A percentile compares a stretch with the other conserved stretches of the same genome.
Conservation (phyloP, 352 stramenopile species). For the Pythium rhizo-oryzae region DNA sequence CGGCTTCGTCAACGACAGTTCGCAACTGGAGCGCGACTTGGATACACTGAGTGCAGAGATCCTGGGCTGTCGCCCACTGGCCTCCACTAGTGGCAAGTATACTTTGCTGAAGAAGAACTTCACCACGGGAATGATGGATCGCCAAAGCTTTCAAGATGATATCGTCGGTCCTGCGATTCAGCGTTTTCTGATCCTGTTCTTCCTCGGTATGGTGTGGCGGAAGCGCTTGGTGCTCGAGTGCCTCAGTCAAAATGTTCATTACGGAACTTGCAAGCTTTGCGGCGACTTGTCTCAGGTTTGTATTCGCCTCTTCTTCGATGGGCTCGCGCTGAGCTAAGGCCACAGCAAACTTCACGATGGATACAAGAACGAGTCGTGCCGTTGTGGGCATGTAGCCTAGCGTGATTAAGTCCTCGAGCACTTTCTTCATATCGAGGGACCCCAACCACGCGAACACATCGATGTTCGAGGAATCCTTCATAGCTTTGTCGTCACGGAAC, state of each 20-base stretch:
- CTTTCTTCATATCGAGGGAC: constrained; percentile 18
- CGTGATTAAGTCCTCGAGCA: constrained; percentile 13
- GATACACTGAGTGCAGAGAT: constrained; percentile 15
- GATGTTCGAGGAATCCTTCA: constrained; percentile 21
- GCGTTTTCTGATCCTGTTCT: not conserved
- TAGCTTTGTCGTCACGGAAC: constrained; percentile 24
- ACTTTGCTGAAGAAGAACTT: constrained; percentile 22
- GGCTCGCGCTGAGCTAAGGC: constrained; percentile 35
- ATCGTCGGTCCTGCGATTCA: not conserved
- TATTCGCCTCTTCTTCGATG: constrained; percentile 41
- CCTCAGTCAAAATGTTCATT: not conserved
- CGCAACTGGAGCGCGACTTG: not conserved
- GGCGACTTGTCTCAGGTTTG: constrained; percentile 20
- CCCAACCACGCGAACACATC: constrained; percentile 20
- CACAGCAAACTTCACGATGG: constrained; percentile 17
- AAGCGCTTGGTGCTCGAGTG: not conserved
- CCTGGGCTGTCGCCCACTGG: constrained; percentile 19
- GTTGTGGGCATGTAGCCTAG: constrained; percentile 5
- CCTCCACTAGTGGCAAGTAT: constrained; percentile 10
- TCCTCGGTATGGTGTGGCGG: not conserved
- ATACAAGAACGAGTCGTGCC: constrained; percentile 13
- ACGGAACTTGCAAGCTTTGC: constrained; percentile 10
- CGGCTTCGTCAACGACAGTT: not conserved
- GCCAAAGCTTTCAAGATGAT: constrained; percentile 11
- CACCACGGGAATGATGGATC: constrained; percentile 9